Conservation (phyloP, 345 rosid genomes). For the Melastoma malabathricum region DNA sequence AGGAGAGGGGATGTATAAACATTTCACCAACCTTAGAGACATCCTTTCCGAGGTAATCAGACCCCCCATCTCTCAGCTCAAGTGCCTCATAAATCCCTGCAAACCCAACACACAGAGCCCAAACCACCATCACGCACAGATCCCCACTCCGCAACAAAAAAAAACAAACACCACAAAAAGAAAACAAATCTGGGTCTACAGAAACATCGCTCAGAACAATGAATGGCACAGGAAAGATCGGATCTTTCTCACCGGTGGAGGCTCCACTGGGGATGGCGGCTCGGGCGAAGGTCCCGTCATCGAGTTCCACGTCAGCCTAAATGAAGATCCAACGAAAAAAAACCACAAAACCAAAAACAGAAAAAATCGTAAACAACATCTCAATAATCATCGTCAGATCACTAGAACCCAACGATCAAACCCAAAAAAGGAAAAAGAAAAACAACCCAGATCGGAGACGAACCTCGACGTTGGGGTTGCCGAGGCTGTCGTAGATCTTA, state of each 20-base stretch:
- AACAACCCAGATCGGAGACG: too few relatives aligned
- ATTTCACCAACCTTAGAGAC: conserved; percentile 40
- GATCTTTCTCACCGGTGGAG: conserved; percentile 33
- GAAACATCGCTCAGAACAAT: neutral
- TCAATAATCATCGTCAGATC: too few relatives aligned
- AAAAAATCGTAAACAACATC: neutral
- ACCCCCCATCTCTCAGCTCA: conserved; percentile 54
- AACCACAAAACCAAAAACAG: neutral
- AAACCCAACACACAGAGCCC: conserved; percentile 3
- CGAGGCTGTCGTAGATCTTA: conserved; percentile 70
- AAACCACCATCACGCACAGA: neutral
- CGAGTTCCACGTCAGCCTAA: conserved; percentile 35
- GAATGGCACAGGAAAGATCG: neutral
- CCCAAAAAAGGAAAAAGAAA: neutral
- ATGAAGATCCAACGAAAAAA: conserved; percentile 2
- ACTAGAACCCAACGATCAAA: neutral
- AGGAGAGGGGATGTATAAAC: too few relatives aligned
- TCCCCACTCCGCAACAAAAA: neutral
- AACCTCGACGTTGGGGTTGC: conserved; percentile 69
- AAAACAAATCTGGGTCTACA: neutral
- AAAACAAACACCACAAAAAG: neutral
- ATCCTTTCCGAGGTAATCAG: conserved; percentile 61
- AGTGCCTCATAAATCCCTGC: conserved; percentile 55
- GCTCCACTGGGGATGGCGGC: conserved; percentile 76
- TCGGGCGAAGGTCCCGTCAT: conserved; percentile 30